Conservation (phyloP, 129 eudicot genomes). For the Helianthus annuus region HanXRQr2.0-SUNRISE NC_035448.2:40813909-40814408, state of each 20-base stretch:
- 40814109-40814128: slow-evolving; percentile 26
- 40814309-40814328: slow-evolving; percentile 43
- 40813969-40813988: no score
- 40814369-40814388: not conserved
- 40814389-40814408: not conserved
- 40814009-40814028: slow-evolving; percentile 36
- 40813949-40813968: no score
- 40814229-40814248: not conserved
- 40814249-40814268: not conserved
- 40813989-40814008: slow-evolving; percentile 61
- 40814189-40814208: slow-evolving; percentile 35
- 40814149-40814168: not conserved
- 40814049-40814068: slow-evolving; percentile 92
- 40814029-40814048: slow-evolving; percentile 88
- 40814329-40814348: slow-evolving; percentile 33
- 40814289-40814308: slow-evolving; percentile 42
- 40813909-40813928: no score
- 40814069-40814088: slow-evolving; percentile 85
- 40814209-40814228: slow-evolving; percentile 58
- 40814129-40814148: slow-evolving; percentile 1
- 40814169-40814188: slow-evolving; percentile 32
- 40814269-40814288: slow-evolving; percentile 29
- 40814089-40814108: slow-evolving; percentile 73
- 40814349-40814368: slow-evolving; percentile 30
- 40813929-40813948: no score